Base-by-base conservation (phyloP, 2,329 filamentous ascomycete species). In the Pestalotiopsis sp. region DNA sequence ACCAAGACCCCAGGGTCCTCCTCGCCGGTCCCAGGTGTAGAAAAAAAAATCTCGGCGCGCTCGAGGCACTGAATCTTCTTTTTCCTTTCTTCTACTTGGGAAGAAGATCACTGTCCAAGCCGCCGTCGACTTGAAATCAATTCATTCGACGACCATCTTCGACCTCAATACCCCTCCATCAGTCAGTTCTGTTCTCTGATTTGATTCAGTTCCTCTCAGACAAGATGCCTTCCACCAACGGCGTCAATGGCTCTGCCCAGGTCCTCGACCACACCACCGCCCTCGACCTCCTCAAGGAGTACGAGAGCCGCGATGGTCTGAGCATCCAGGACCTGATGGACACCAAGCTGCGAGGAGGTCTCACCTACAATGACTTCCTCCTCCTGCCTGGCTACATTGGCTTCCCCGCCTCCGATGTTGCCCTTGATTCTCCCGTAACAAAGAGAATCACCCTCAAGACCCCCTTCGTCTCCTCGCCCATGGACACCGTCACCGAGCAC, bases 401-500 rank as follows among this genome's bases (percentile, higher is more conserved):
- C 82, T 99, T 99, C 84, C 90, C 96, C 72, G 96, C 97, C 77
- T 94, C 93, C 65, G 92, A 93, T 72, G 96, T 98, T 73, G 84
- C 84, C 63, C 91, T 99, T 71, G 96, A 98, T 76, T 94, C 95
- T 45, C 94, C 94, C 69, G 88, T 99, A 77, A 99, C 96, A 75
- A 97, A 97, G 89, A 91, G 94, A 78, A 97, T 99, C 82, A 91
- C 93, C 45, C 88, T 99, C 80, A 99, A 98, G 89, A 97, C 95
- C 6, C 96, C 96, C 70, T 95, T 99, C 78, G 90, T 98, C 73
- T 99, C 96, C 61, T 98, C 96, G 52, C 96, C 97, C 77, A 99
- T 99, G 96, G 96, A 99, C 85, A 99, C 96, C 11, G 96, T 99
- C 80, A 99, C 97, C 58, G 96, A 99, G 86, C 93, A 97, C 84